Percentiles rank a stretch among this genome's conserved stretches.
phyloP scores from a whole-genome alignment of 192 early-diverging fungal species.

The Pilobolus umbonatus region DNA sequence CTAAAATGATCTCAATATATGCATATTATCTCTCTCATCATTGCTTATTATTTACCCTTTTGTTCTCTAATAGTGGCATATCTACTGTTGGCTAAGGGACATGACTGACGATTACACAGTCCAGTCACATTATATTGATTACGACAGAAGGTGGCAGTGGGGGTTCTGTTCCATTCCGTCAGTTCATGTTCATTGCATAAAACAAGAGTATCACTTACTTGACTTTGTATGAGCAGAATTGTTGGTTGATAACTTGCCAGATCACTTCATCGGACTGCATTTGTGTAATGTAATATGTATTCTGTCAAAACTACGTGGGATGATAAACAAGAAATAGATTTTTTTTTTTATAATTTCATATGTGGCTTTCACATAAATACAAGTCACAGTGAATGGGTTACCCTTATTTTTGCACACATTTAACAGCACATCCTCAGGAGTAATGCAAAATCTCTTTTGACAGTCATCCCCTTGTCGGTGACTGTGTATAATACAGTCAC shows the following conservation, averaged over 20 bases:
- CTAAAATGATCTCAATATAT: slow-evolving; percentile 16
- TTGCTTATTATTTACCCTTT: slow-evolving; percentile 43
- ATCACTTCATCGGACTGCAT: slow-evolving; percentile 77
- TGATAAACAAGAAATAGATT: background rate
- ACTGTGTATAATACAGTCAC: no score
- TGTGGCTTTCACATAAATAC: no score
- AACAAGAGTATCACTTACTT: slow-evolving; percentile 52
- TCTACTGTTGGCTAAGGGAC: slow-evolving; percentile 90
- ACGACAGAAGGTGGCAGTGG: slow-evolving; percentile 86
- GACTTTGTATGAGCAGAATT: slow-evolving; percentile 99
- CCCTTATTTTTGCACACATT: no score
- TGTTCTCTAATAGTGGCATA: slow-evolving; percentile 94
- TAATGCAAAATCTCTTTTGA: no score
- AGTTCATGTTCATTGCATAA: background rate
- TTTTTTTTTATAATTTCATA: no score
- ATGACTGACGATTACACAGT: slow-evolving; percentile 89
- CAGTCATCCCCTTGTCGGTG: no score
- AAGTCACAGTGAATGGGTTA: no score
- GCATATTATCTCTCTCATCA: background rate
- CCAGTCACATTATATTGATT: slow-evolving; percentile 97
- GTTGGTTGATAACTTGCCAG: slow-evolving; percentile 94
- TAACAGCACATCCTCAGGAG: no score
- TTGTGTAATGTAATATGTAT: no score
- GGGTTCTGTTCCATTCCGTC: slow-evolving; percentile 50
- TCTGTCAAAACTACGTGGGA: no score